Evolutionary conservation across 805 yeast genomes (phyloP).

Genomic region (Yarrowia sp.): DNA sequence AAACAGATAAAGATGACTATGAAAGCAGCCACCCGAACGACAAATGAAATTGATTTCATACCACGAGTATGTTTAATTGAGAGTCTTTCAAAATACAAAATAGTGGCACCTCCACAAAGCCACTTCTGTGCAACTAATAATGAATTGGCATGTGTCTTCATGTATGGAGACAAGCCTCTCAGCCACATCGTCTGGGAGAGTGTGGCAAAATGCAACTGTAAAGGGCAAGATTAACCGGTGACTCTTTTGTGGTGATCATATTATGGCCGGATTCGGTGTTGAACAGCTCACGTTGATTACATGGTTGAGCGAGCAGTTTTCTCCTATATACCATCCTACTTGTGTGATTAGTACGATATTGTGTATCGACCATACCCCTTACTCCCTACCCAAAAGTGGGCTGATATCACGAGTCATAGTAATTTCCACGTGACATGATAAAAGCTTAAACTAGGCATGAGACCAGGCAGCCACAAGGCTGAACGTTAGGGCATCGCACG

Average conservation of each 20-base stretch:
- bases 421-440: not conserved
- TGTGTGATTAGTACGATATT: not conserved
- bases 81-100: not conserved
- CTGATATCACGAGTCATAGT: not conserved
- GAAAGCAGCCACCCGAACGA: conserved; percentile 6
- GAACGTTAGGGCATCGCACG: too few relatives aligned
- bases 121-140: not conserved
- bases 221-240: not conserved
- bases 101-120: not conserved
- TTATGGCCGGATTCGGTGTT: too few relatives aligned
- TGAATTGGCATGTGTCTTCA: not conserved
- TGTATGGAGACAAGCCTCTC: not conserved
- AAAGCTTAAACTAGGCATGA: not conserved
- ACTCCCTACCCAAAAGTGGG: not conserved
- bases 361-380: not conserved
- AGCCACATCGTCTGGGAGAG: conserved; percentile 12
- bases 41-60: not conserved
- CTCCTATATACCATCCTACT: too few relatives aligned
- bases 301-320: too few relatives aligned
- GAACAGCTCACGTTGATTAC: too few relatives aligned
- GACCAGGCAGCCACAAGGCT: too few relatives aligned
- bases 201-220: not conserved
- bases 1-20: not conserved
- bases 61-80: not conserved
- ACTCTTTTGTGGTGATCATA: not conserved